Base-by-base conservation (phyloP, 2,329 filamentous ascomycete species). In the Talaromyces verruculosus region DNA sequence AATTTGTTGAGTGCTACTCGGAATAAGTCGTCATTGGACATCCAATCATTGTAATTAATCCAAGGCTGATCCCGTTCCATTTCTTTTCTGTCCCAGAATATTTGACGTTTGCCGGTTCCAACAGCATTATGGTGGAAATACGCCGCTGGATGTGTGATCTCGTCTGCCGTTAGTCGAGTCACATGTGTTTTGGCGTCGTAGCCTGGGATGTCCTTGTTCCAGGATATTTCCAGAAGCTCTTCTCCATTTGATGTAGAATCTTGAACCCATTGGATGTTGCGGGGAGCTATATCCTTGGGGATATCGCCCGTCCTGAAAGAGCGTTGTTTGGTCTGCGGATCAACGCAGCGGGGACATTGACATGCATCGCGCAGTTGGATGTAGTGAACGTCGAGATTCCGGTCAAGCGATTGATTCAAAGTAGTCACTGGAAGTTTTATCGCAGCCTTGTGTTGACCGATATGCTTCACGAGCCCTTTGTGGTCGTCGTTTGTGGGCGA, bases 21-120 rank as follows among this genome's bases (percentile, higher is more conserved):
- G 65, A 96, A 87, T 0, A 81, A 81, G 0, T 77, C 72, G 58
- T 86, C 86, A 15, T 83, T 73, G 0, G 78, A 75, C 83, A 96
- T 89, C 78, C 92, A 97, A 45, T 88, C 87, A 0, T 86, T 73
- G 77, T 90, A 97, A 63, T 87, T 82, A 51, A 95, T 81, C 77
- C 85, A 87, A 59, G 79, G 77, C 19, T 78, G 79, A 0, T 75
- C 69, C 15, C 76, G 73, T 55, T 83, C 74, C 85, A 84, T 81
- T 11, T 71, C 68, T 1, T 75, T 68, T 17, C 75, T 75, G 67
- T 79, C 73, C 73, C 78, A 83, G 7, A 75, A 69, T 33, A 71
- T 68, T 15, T 75, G 77, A 62, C 67, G 68, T 43, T 73, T 74
- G 64, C 75, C 74, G 33, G 72, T n/a, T 3, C 61, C 58, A 8